These are phyloP conservation scores for Colletotrichum liriopes DNA, from an alignment of 2,329 filamentous ascomycete species.

Conservation along the genomic window DNA sequence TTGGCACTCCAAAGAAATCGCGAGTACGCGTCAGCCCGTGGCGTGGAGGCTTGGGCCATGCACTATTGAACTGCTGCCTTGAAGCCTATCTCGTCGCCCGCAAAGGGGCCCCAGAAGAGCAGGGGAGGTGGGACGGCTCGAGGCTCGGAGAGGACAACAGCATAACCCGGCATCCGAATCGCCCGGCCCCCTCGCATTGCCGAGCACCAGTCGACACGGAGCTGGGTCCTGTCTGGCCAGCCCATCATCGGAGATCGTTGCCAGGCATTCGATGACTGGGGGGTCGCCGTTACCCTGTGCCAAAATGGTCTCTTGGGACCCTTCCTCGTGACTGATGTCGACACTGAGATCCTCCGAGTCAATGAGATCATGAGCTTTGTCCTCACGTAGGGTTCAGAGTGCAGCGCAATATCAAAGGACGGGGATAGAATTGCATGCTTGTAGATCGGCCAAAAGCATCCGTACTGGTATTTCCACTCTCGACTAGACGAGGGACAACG, in stretches of 20 bases:
- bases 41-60: not conserved
- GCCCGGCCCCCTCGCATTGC: not conserved
- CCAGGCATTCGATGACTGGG: not conserved
- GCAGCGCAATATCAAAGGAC: too few relatives aligned
- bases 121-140: not conserved
- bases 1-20: not conserved
- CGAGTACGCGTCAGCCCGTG: not conserved
- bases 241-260: not conserved
- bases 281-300: not conserved
- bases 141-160: not conserved
- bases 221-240: not conserved
- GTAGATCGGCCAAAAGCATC: not conserved
- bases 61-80: not conserved
- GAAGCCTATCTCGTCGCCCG: not conserved
- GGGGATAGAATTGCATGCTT: not conserved
- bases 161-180: not conserved
- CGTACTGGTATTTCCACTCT: constrained; percentile 9
- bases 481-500: not conserved
- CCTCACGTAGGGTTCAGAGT: not conserved
- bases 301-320: not conserved
- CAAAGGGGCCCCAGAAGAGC: not conserved
- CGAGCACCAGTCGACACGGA: not conserved
- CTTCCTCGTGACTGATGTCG: not conserved
- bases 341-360: not conserved
- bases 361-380: not conserved